phyloP scores from a whole-genome alignment of 495 filamentous ascomycete genomes.

The Wilcoxina mikolae region DNA sequence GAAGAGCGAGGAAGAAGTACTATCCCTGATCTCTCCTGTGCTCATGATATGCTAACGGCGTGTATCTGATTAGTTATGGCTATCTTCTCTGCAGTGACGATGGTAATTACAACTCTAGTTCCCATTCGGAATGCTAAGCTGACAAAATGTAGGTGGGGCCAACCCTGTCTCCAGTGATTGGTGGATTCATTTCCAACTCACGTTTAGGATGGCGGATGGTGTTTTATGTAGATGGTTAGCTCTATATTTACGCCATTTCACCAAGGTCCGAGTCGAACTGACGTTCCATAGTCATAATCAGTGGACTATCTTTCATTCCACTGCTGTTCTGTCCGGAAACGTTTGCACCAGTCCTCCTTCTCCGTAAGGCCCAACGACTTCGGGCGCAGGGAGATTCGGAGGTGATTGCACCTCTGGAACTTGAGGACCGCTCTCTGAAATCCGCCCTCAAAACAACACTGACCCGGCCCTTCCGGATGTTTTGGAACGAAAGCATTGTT shows the following conservation, averaged over 20 bases:
- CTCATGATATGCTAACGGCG: constrained; percentile 25
- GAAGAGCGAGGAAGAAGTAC: constrained; percentile 38
- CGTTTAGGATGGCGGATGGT: constrained; percentile 37
- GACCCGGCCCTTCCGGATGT: constrained; percentile 40
- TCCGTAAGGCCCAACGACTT: constrained; percentile 39
- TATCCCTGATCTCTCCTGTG: constrained; percentile 25
- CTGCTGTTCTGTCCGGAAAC: constrained; percentile 38
- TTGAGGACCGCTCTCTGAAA: constrained; percentile 31
- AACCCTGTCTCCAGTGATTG: constrained; percentile 51
- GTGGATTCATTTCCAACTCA: constrained; percentile 31
- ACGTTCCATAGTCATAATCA: constrained; percentile 37
- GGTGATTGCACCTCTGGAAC: constrained; percentile 33
- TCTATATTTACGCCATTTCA: too few relatives aligned
- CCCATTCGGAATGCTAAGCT: too few relatives aligned
- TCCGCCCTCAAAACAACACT: constrained; percentile 30
- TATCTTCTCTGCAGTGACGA: constrained; percentile 33
- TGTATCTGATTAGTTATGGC: constrained; percentile 26
- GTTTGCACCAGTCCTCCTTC: constrained; percentile 44
- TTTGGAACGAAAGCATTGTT: constrained; percentile 48
- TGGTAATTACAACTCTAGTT: too few relatives aligned
- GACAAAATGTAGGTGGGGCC: too few relatives aligned
- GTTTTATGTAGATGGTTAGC: constrained; percentile 44
- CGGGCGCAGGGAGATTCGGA: constrained; percentile 32
- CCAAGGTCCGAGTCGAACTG: too few relatives aligned
- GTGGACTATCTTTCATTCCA: constrained; percentile 28